Percentiles rank a stretch among this genome's conserved stretches.
phyloP scores from a whole-genome alignment of 768 basidiomycete species.

The Dioszegia hungarica region DNA sequence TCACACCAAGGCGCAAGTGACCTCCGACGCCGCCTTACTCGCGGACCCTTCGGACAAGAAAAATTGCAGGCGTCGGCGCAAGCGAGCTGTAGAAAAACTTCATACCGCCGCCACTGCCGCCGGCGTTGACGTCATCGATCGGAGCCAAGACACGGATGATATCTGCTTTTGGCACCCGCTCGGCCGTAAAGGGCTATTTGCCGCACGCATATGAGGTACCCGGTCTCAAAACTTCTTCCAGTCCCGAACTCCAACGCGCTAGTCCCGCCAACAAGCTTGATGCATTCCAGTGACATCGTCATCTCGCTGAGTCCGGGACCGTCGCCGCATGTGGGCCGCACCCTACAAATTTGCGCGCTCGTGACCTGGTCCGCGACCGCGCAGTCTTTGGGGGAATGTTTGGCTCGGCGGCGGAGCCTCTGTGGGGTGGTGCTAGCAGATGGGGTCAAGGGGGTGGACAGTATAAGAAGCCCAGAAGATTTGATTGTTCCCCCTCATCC shows the following conservation, averaged over 20 bases:
- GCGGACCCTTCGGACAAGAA: no score
- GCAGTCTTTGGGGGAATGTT: no score
- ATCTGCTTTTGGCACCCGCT: not conserved
- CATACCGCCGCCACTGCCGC: constrained; percentile 4
- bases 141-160: not conserved
- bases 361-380: no score
- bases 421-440: no score
- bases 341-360: no score
- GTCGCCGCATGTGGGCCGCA: no score
- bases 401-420: not conserved
- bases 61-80: no score
- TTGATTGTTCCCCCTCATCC: not conserved
- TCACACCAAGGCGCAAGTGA: no score
- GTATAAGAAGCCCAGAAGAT: not conserved
- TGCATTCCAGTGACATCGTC: not conserved
- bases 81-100: not conserved
- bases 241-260: no score
- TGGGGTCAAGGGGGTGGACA: no score
- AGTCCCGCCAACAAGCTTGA: no score
- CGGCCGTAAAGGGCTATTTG: not conserved
- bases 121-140: constrained; percentile 1
- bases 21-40: no score
- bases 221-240: not conserved
- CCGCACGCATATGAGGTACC: not conserved
- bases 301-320: not conserved